Evolutionary conservation across 1,139 yeast genomes (phyloP), one percentile per base, ranked within the genome.

Genomic region (Pichia sp.): DNA sequence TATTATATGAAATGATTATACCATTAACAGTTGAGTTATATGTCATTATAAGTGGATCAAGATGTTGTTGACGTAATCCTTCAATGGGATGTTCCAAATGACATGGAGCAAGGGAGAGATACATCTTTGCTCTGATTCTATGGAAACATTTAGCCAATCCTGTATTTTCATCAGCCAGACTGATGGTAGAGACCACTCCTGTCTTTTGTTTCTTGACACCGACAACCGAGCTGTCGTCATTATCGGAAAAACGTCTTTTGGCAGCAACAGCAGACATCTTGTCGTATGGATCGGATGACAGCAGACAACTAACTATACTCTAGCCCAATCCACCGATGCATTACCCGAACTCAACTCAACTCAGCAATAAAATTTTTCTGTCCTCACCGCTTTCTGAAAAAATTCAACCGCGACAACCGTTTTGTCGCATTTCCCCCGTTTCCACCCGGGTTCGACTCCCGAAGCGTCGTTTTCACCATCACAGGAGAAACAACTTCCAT

Each of bases 31-130:
- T 72, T 16, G 77, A 65, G 53, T 76, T 81, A 60, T 83, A 87
- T 36, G 83, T 78, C 95, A 91, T 86, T 29, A 91, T 68, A 63
- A 91, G 68, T 6, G 93, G 89, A 57, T 91, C 96, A 51, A 91
- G 67, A 64, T 91, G 97, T 65, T 89, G 96, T 31, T 79, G 70
- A 60, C 79, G 78, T 50, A 89, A 72, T 26, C 97, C 98, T 47
- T 76, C 76, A 25, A 80, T 60, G 6, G 96, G 95, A 39, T 73
- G 69, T 38, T 70, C 68, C 35, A 80, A 60, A 61, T 78, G 84
- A 47, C 78, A 68, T 40, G 98, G 97, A 10, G 97, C 96, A 42
- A 91, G 63, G 5, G 96, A 86, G 4, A 88, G 78, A 57, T 88
- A 87, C 61, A 91, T 62, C 16, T 77, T 68, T 3, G 87, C 70